Conservation (phyloP, 495 filamentous ascomycete genomes). For the Immersiella caudata region DNA sequence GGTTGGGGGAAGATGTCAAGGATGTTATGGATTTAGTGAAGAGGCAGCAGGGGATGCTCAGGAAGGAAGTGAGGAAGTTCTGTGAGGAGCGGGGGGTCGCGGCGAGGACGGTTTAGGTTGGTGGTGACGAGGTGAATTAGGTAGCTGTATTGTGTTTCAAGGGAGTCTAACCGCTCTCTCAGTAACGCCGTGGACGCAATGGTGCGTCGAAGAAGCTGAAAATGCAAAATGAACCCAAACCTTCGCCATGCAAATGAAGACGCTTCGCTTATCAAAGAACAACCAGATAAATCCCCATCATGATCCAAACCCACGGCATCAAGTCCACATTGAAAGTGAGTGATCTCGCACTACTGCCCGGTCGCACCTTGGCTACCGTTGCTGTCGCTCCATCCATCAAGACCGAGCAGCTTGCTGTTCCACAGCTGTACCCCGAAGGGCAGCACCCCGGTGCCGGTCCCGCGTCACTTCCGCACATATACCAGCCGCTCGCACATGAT, state of each 20-base stretch:
- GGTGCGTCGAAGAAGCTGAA: background rate
- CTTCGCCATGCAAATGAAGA: conserved; percentile 9
- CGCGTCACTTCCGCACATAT: conserved; percentile 59
- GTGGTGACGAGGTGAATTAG: too few relatives aligned
- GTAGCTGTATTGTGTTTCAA: too few relatives aligned
- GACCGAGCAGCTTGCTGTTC: conserved; percentile 66
- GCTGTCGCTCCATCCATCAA: conserved; percentile 46
- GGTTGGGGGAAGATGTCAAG: conserved; percentile 39
- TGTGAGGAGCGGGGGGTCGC: conserved; percentile 68
- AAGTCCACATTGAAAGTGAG: background rate
- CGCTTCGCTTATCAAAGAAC: background rate
- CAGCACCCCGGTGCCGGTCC: conserved; percentile 74
- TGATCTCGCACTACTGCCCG: conserved; percentile 24
- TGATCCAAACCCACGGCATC: conserved; percentile 4
- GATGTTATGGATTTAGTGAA: conserved; percentile 73
- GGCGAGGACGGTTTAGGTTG: background rate
- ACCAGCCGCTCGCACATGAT: conserved; percentile 77
- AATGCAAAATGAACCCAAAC: background rate
- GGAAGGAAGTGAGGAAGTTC: conserved; percentile 78
- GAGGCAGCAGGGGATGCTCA: conserved; percentile 69
- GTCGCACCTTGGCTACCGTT: conserved; percentile 63
- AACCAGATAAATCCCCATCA: conserved; percentile 9
- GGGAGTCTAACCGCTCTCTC: background rate
- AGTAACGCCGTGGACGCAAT: background rate
- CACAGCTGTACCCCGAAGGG: conserved; percentile 73